A percentile compares a stretch with the other conserved stretches of the same genome.
phyloP scores from a whole-genome alignment of 495 filamentous ascomycete species.

The Polyplosphaeria fusca region DNA sequence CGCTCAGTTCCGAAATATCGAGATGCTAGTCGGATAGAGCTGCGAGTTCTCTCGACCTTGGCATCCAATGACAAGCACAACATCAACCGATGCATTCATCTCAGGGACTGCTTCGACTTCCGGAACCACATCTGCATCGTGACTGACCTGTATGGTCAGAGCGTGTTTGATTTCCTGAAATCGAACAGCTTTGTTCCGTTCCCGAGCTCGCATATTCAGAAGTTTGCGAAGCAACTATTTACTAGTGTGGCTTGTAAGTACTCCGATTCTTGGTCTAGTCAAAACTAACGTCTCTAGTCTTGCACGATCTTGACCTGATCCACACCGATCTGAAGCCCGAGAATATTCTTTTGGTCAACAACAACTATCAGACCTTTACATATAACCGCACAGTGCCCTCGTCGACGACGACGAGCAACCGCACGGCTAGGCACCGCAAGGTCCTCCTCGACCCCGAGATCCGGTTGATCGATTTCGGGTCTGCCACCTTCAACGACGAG shows the following conservation, averaged over 20 bases:
- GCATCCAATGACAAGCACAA: conserved; percentile 87
- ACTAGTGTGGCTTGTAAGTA: conserved; percentile 97
- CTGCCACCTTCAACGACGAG: conserved; percentile 96
- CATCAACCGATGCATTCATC: conserved; percentile 93
- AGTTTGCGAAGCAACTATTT: conserved; percentile 89
- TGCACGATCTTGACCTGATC: conserved; percentile 96
- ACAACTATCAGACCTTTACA: conserved; percentile 89
- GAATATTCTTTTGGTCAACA: conserved; percentile 92
- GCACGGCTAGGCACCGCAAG: conserved; percentile 79
- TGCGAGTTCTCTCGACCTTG: conserved; percentile 86
- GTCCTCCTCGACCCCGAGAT: conserved; percentile 96
- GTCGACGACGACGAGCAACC: conserved; percentile 69
- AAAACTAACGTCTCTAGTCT: conserved; percentile 57
- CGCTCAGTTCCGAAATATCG: conserved; percentile 97
- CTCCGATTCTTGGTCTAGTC: conserved; percentile 2
- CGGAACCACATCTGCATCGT: conserved; percentile 98
- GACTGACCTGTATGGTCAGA: conserved; percentile 91
- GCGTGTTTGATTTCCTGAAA: conserved; percentile 98
- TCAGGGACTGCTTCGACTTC: conserved; percentile 96
- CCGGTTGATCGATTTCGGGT: conserved; percentile 95
- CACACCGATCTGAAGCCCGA: conserved; percentile 98
- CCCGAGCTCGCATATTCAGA: conserved; percentile 98
- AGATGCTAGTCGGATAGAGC: conserved; percentile 93
- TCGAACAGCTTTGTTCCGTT: conserved; percentile 92
- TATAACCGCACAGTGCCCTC: conserved; percentile 95